Base-by-base conservation (phyloP, 2,329 filamentous ascomycete genomes). In the Verticillium longisporum region DNA sequence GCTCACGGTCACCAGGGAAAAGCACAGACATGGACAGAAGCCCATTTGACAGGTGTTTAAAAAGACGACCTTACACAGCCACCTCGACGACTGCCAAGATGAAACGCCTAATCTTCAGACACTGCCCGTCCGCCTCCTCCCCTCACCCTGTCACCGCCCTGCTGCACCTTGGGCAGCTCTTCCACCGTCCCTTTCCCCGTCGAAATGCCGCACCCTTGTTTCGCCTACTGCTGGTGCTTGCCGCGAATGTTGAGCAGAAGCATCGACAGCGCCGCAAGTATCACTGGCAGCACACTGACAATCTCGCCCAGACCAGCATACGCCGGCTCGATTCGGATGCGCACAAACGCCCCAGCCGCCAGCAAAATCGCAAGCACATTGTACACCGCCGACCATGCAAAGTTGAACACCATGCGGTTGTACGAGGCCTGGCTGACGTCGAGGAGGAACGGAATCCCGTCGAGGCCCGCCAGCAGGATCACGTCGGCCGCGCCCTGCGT, bases 241-340 rank as follows among this genome's bases (percentile, higher is more conserved):
- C 45, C 11, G 41, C 57, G 57, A n/a, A 59, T 45, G 45, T 59
- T 59, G 18, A 59, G 38, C n/a, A 67, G 58, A 57, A 72, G 59
- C 72, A 73, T 72, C 6, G 70, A 70, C 60, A 66, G 61, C 37
- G 68, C 69, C 6, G 68, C 66, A 2, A 70, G 45, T 33, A 89
- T 79, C 11, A 89, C 86, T 0, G 87, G 87, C 63, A 86, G 56
- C 0, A 90, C 82, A 68, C 86, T 89, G 13, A 87, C 83, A 56
- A 89, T 71, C 74, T 90, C 87, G 0, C 87, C 86, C 55, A 89
- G 64, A 0, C 85, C 87, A 0, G 87, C 85, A 74, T 73, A 77
- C 14, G 71, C 73, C 1, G 73, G 74, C n/a, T 82, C 78, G 60
- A 81, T 78, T 56, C 83, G 76, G 1, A 80, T 74, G 62, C 77